Evolutionary conservation across 345 rosid genomes (phyloP).

Genomic region (Acer campestre): DNA sequence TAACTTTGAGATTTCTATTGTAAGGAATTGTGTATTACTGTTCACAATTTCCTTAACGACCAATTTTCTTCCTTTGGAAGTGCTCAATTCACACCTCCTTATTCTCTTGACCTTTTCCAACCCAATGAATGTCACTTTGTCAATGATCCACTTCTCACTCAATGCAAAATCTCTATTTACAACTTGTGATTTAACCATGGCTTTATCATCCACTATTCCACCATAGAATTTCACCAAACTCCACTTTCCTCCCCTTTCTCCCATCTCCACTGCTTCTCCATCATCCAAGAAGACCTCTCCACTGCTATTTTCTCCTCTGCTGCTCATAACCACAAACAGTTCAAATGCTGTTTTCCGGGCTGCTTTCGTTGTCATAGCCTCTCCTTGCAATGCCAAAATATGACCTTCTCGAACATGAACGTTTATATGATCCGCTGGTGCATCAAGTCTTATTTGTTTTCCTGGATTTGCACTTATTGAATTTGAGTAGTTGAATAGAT

Average conservation of each 20-base stretch:
- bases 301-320: neutral
- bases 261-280: neutral
- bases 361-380: constrained; percentile 5
- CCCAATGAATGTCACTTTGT: constrained; percentile 2
- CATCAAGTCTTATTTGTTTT: neutral
- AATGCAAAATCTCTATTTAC: constrained; percentile 3
- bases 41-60: neutral
- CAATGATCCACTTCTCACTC: neutral
- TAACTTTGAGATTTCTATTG: neutral
- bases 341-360: neutral
- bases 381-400: constrained; percentile 4
- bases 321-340: constrained; percentile 1
- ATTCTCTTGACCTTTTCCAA: neutral
- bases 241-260: neutral
- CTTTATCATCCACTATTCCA: neutral
- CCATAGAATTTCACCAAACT: constrained; percentile 1
- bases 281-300: constrained; percentile 5
- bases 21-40: neutral
- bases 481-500: constrained; percentile 1
- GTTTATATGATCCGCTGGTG: constrained; percentile 2
- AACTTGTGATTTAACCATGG: neutral
- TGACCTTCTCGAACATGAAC: constrained; percentile 2
- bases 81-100: constrained; percentile 2
- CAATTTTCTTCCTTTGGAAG: neutral
- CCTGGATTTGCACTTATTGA: neutral